Conservation (phyloP, 2,329 filamentous ascomycete species). For the Didymella segeticola region DNA sequence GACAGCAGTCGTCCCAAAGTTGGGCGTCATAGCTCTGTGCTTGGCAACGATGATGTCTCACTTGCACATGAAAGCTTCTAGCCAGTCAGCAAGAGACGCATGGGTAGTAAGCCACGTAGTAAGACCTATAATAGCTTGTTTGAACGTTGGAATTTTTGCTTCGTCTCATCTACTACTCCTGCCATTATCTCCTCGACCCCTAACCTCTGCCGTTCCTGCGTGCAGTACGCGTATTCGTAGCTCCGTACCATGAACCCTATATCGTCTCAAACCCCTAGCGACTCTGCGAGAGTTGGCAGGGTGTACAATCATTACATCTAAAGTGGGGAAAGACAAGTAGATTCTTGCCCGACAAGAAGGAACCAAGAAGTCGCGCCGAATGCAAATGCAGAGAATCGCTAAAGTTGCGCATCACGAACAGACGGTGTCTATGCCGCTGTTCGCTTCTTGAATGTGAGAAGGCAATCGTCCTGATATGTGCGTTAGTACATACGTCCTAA, state of each 20-base stretch:
- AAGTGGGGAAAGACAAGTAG: conserved; percentile 25
- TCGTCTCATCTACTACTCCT: conserved; percentile 8
- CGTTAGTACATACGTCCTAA: conserved; percentile 26
- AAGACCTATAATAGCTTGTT: conserved; percentile 7
- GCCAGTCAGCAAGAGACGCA: background rate
- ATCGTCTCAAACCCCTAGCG: conserved; percentile 22
- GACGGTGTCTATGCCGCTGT: conserved; percentile 26
- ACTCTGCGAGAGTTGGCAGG: conserved; percentile 20
- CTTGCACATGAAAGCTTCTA: conserved; percentile 9
- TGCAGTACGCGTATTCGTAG: conserved; percentile 15
- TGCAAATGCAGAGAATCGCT: conserved; percentile 37
- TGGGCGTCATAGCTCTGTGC: conserved; percentile 15
- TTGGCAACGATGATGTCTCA: conserved; percentile 13
- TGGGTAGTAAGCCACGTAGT: background rate
- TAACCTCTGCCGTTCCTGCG: conserved; percentile 19
- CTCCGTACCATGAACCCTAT: conserved; percentile 12
- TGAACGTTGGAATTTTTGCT: conserved; percentile 13
- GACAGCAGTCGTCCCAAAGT: conserved; percentile 6
- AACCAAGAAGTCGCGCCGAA: conserved; percentile 25
- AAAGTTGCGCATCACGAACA: conserved; percentile 30
- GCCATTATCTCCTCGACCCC: conserved; percentile 16
- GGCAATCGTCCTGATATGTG: conserved; percentile 77
- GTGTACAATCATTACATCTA: conserved; percentile 39
- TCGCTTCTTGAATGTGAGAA: conserved; percentile 69
- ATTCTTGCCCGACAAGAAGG: conserved; percentile 24